Percentiles rank a stretch among this genome's conserved stretches.
These are phyloP conservation scores for Mangifera indica DNA, from an alignment of 345 rosid species.

Conservation along the genomic window DNA sequence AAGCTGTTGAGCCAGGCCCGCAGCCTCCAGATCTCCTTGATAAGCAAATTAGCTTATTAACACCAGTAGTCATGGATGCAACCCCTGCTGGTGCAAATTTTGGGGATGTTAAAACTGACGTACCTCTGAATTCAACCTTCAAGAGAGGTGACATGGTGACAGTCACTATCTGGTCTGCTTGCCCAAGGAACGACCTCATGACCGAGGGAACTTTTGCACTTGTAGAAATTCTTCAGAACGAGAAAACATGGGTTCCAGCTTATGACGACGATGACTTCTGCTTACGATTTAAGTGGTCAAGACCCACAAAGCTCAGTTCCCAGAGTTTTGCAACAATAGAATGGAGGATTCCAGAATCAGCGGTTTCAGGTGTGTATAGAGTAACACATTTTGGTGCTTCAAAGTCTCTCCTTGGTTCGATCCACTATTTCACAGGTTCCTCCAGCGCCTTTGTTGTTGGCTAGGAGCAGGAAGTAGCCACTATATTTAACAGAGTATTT, in stretches of 20 bases:
- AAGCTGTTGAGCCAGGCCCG: constrained; percentile 49
- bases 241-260: constrained; percentile 60
- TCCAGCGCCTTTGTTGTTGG: constrained; percentile 79
- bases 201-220: constrained; percentile 83
- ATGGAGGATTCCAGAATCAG: constrained; percentile 69
- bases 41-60: constrained; percentile 65
- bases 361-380: constrained; percentile 63
- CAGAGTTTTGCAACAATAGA: constrained; percentile 66
- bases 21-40: constrained; percentile 69
- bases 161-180: constrained; percentile 83
- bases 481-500: too few relatives aligned
- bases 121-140: constrained; percentile 61
- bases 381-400: constrained; percentile 85
- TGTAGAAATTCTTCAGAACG: constrained; percentile 62
- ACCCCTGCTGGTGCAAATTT: constrained; percentile 59
- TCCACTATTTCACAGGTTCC: constrained; percentile 69
- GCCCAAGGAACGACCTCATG: constrained; percentile 87
- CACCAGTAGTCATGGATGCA: constrained; percentile 69
- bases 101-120: constrained; percentile 70
- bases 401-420: constrained; percentile 56
- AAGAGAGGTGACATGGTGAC: constrained; percentile 52
- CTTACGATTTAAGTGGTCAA: constrained; percentile 77
- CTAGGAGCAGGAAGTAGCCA: constrained; percentile 10
- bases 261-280: constrained; percentile 91
- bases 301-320: constrained; percentile 61